A percentile compares a stretch with the other conserved stretches of the same genome.
phyloP scores from a whole-genome alignment of 345 rosid genomes.

The Capsella bursapastoris region DNA sequence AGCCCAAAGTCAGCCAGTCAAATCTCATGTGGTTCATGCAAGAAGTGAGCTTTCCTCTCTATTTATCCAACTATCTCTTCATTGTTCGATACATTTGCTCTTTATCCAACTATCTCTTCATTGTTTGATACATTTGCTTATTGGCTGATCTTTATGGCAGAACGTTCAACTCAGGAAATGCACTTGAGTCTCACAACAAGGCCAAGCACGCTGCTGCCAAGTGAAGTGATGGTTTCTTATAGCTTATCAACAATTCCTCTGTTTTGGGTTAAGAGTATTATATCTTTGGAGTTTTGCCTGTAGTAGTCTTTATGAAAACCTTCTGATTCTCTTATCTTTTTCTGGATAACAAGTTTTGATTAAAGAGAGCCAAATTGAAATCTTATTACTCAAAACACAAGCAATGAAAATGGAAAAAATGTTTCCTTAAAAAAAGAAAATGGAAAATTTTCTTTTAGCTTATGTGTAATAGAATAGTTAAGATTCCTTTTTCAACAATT shows the following conservation, averaged over 20 bases:
- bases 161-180: constrained; percentile 35
- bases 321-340: neutral
- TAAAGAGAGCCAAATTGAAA: neutral
- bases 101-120: neutral
- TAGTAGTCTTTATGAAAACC: constrained; percentile 25
- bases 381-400: neutral
- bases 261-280: constrained; percentile 13
- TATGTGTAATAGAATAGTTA: no score
- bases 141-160: constrained; percentile 24
- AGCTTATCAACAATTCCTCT: neutral
- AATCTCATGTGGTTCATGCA: constrained; percentile 71
- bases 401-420: no score
- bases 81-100: neutral
- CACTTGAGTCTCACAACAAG: constrained; percentile 43
- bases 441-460: no score
- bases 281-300: neutral
- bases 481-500: no score
- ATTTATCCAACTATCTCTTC: neutral
- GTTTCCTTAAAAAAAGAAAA: no score
- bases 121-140: neutral
- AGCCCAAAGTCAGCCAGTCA: constrained; percentile 73
- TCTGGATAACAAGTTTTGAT: neutral
- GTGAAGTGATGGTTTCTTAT: constrained; percentile 24
- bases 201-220: constrained; percentile 45
- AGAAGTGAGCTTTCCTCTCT: constrained; percentile 52